Percentiles rank a stretch among this genome's conserved stretches.
These are phyloP conservation scores for Rugonectria rugulosa DNA, from an alignment of 2,329 filamentous ascomycete species.

Conservation along the genomic window DNA sequence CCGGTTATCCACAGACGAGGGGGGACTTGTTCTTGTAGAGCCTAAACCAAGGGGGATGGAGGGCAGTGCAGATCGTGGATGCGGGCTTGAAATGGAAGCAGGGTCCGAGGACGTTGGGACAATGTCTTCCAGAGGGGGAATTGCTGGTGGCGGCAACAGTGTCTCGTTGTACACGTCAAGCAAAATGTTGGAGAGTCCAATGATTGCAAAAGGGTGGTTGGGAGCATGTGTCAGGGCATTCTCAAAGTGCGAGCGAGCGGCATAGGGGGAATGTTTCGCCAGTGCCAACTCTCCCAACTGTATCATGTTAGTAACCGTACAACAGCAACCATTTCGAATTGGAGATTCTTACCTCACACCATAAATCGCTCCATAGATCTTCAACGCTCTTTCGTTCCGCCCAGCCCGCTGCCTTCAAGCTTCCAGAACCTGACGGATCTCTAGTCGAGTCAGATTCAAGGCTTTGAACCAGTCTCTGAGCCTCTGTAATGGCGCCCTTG, in stretches of 20 bases:
- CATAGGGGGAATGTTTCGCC: conserved; percentile 67
- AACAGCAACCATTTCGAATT: neutral
- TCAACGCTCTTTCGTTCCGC: conserved; percentile 82
- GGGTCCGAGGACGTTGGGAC: conserved; percentile 6
- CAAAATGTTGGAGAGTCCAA: conserved; percentile 84
- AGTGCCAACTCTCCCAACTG: conserved; percentile 74
- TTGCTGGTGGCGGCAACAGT: conserved; percentile 65
- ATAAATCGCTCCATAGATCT: conserved; percentile 84
- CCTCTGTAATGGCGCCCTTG: conserved; percentile 81
- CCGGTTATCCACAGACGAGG: conserved; percentile 17
- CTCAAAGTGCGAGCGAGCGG: conserved; percentile 82
- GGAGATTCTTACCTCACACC: conserved; percentile 71
- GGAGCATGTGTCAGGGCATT: conserved; percentile 79
- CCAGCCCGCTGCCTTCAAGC: conserved; percentile 74
- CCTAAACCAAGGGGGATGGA: conserved; percentile 58
- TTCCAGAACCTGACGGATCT: conserved; percentile 68
- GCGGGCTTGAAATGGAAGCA: conserved; percentile 11
- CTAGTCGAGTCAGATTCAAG: conserved; percentile 73
- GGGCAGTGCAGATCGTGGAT: conserved; percentile 43
- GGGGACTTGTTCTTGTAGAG: conserved; percentile 33
- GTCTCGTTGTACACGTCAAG: conserved; percentile 83
- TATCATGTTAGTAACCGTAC: conserved; percentile 34
- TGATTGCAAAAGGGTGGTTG: conserved; percentile 80
- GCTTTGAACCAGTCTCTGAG: conserved; percentile 74
- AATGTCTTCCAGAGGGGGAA: conserved; percentile 51